These are phyloP conservation scores for Podaxis mareebaensis DNA, from an alignment of 768 basidiomycete genomes.

Conservation along the genomic window DNA sequence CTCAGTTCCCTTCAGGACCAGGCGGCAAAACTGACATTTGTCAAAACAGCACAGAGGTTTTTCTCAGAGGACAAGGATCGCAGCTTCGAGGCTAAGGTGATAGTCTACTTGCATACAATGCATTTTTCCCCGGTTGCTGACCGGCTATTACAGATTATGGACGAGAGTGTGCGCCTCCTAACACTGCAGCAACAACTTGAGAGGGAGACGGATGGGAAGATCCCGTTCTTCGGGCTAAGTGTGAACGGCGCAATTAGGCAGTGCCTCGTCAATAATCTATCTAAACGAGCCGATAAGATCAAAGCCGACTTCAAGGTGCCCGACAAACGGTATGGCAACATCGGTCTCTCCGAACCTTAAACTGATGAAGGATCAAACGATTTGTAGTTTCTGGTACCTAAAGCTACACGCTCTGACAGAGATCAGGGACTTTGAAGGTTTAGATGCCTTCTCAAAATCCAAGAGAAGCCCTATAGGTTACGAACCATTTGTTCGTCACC, in stretches of 20 bases:
- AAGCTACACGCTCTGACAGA: slow-evolving; percentile 83
- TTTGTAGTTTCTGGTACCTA: slow-evolving; percentile 85
- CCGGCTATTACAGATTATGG: slow-evolving; percentile 70
- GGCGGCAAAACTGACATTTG: slow-evolving; percentile 62
- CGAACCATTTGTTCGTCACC: slow-evolving; percentile 82
- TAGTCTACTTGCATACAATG: not conserved
- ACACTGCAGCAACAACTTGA: slow-evolving; percentile 84
- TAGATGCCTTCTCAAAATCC: slow-evolving; percentile 84
- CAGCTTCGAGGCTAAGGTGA: slow-evolving; percentile 86
- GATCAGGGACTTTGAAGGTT: slow-evolving; percentile 80
- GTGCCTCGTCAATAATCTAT: slow-evolving; percentile 76
- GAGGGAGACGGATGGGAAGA: slow-evolving; percentile 77
- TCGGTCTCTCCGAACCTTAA: not conserved
- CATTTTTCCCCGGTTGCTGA: not conserved
- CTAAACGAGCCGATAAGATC: slow-evolving; percentile 87
- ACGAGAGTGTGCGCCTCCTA: slow-evolving; percentile 80
- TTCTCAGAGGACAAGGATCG: slow-evolving; percentile 95
- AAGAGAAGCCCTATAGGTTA: slow-evolving; percentile 95
- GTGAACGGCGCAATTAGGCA: slow-evolving; percentile 84
- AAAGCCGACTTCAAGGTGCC: slow-evolving; percentile 91
- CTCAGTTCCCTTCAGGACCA: slow-evolving; percentile 56
- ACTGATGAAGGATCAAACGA: not conserved
- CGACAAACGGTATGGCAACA: slow-evolving; percentile 76
- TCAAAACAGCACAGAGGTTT: slow-evolving; percentile 87
- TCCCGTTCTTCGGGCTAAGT: slow-evolving; percentile 79